Base-by-base conservation (phyloP, 768 basidiomycete species). In the Xerocomus potaroensis region DNA sequence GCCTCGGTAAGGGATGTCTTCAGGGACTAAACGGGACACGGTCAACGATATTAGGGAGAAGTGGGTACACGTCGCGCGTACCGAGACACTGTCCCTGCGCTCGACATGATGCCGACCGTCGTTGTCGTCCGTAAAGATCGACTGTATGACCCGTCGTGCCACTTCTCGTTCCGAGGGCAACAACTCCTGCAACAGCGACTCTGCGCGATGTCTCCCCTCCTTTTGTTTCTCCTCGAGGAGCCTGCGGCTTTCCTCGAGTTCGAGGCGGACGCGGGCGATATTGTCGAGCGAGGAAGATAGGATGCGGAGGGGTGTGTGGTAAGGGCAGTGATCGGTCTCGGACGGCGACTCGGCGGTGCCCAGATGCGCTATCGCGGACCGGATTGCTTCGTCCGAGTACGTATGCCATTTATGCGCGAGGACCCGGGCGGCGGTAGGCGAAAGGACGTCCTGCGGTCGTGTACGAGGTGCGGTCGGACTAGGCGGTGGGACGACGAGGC, bases 331-430 rank as follows among this genome's bases (percentile, higher is more conserved):
- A 26, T 73, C 56, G 3, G 68, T 55, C 37, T 78, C 72, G 6
- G 75, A 72, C 1, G 76, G 75, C 0, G 78, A 73, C 29, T 78
- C 74, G 4, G 72, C 62, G 11, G 56, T 49, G 44, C 69, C 59
- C 12, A 85, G 63, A 16, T 66, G 67, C 0, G 84, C 75, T 19
- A 90, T 77, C 4, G 79, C 74, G 14, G 73, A 68, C 49, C 84
- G 80, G 34, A 91, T 84, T 2, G 76, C 83, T 40, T 86, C 79
- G 62, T 91, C 87, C 3, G 86, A 81, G 55, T 80, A 82, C 19
- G 80, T 77, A 58, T 91, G 88, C 87, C 89, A 92, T 59, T 72
- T 77, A 8, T 80, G 84, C 2, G 74, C 69, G 15, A 91, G 72
- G 10, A 90, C 73, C 48, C 79, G 74, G 2, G 72, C 61, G 1